phyloP scores from a whole-genome alignment of 257 asterid genomes.

The Solanum commersonii region DNA sequence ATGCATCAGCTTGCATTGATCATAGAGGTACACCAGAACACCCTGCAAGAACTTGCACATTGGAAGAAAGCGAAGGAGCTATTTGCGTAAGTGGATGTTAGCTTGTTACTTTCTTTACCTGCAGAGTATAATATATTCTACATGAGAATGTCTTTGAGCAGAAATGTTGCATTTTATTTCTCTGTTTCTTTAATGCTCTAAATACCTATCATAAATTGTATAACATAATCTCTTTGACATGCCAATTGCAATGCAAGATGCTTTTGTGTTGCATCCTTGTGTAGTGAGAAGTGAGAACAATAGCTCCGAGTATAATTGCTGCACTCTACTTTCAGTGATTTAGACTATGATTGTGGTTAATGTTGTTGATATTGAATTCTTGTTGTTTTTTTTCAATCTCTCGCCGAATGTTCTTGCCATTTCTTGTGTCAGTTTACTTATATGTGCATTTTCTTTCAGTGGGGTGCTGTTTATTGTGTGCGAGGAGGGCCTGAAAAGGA shows the following conservation, averaged over 20 bases:
- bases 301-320: not conserved
- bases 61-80: conserved; percentile 59
- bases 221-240: not conserved
- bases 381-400: not conserved
- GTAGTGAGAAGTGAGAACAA: not conserved
- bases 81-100: conserved; percentile 52
- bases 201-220: not conserved
- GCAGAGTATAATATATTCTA: not conserved
- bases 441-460: conserved; percentile 26
- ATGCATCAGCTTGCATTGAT: conserved; percentile 73
- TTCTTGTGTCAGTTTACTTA: not conserved
- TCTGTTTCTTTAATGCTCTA: not conserved
- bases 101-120: not conserved
- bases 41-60: conserved; percentile 98
- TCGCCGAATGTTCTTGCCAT: not conserved
- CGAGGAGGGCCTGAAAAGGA: conserved; percentile 81
- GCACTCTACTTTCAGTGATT: not conserved
- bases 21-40: conserved; percentile 93
- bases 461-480: conserved; percentile 92
- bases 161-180: not conserved
- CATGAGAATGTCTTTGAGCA: not conserved
- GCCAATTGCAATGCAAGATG: not conserved
- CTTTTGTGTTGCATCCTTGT: not conserved
- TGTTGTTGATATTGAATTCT: not conserved
- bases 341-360: not conserved